Percentiles rank a stretch among this genome's conserved stretches.
Evolutionary conservation across 176 grass and related monocot genomes (phyloP).

Genomic region (Zizania latifolia): DNA sequence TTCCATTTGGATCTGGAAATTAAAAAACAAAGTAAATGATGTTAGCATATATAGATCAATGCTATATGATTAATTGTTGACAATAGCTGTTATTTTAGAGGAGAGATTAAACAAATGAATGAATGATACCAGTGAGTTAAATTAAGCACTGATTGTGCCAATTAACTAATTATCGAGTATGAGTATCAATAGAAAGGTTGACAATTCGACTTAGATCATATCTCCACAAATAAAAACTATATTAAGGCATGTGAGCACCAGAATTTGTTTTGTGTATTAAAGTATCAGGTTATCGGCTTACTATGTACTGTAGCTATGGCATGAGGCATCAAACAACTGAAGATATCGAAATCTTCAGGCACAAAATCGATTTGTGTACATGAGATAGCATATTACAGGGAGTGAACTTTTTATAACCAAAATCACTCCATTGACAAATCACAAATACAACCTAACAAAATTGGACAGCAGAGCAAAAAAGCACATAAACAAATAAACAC

Average conservation of each 20-base stretch:
- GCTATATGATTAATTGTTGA: not conserved
- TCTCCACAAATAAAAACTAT: not conserved
- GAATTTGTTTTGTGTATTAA: not conserved
- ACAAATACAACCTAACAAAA: not conserved
- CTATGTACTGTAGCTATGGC: not conserved
- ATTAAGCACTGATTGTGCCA: not conserved
- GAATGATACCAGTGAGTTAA: not conserved
- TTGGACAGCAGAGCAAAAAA: not conserved
- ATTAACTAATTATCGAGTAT: too few species aligned
- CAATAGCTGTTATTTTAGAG: not conserved
- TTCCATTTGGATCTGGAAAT: constrained; percentile 54
- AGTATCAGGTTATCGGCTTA: not conserved
- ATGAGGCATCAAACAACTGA: not conserved
- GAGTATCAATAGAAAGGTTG: too few species aligned
- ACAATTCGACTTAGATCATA: not conserved
- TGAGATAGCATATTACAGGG: not conserved
- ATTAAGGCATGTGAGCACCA: not conserved
- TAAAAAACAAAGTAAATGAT: not conserved
- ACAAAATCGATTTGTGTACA: not conserved
- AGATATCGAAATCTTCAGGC: too few species aligned
- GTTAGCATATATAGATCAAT: not conserved
- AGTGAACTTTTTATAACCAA: not conserved
- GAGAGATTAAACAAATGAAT: too few species aligned
- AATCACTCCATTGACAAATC: not conserved
- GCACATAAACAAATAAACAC: not conserved